Percentiles rank a stretch among this genome's conserved stretches.
These are phyloP conservation scores for Nepenthes gracilis DNA, from an alignment of 148 eudicot genomes.

Conservation along the genomic window DNA sequence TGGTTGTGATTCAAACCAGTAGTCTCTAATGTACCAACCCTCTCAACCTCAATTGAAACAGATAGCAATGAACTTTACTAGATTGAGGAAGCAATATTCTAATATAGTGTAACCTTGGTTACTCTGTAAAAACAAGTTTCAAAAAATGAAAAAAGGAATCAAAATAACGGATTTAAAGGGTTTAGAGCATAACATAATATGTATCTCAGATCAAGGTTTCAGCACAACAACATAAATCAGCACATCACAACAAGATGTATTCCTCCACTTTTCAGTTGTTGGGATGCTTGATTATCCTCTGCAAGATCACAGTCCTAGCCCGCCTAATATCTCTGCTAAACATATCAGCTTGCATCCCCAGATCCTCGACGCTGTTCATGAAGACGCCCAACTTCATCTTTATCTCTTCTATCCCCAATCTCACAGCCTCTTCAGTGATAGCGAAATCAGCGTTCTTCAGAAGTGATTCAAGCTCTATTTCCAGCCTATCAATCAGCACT, in stretches of 20 bases:
- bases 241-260: neutral
- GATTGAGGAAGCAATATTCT: too few relatives aligned
- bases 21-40: too few relatives aligned
- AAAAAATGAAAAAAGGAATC: neutral
- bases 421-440: constrained; percentile 56
- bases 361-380: constrained; percentile 78
- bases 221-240: too few relatives aligned
- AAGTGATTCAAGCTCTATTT: constrained; percentile 59
- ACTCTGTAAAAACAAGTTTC: too few relatives aligned
- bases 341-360: constrained; percentile 75
- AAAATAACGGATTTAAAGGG: too few relatives aligned
- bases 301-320: constrained; percentile 89
- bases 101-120: too few relatives aligned
- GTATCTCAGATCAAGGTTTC: too few relatives aligned
- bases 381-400: constrained; percentile 62
- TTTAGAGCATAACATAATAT: too few relatives aligned
- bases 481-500: constrained; percentile 57
- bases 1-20: too few relatives aligned
- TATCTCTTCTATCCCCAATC: constrained; percentile 61
- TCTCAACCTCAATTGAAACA: too few relatives aligned
- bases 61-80: too few relatives aligned
- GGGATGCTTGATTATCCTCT: constrained; percentile 83
- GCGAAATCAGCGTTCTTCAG: constrained; percentile 49
- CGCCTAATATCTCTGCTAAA: constrained; percentile 85
- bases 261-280: constrained; percentile 18